Conservation (phyloP, 495 filamentous ascomycete species). For the Trichoderma asperelloides region DNA sequence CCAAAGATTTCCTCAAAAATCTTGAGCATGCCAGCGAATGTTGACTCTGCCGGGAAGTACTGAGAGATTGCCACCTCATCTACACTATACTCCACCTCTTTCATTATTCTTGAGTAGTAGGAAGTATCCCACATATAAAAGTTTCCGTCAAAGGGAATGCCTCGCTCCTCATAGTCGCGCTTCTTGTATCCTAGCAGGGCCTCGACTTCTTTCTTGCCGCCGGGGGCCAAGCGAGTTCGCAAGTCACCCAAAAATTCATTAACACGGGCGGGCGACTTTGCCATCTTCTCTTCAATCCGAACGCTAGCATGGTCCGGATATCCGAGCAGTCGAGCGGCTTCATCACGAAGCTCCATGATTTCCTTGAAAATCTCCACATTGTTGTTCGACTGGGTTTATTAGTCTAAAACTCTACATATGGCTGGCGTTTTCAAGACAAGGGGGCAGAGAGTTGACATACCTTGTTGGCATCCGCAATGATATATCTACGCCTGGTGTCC, state of each 20-base stretch:
- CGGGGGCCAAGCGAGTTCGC: conserved; percentile 60
- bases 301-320: conserved; percentile 91
- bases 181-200: conserved; percentile 72
- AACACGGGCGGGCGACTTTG: conserved; percentile 81
- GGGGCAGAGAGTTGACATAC: conserved; percentile 17
- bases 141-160: conserved; percentile 52
- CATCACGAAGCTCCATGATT: conserved; percentile 79
- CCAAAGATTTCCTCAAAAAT: conserved; percentile 95
- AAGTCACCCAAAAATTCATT: conserved; percentile 77
- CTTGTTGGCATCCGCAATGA: conserved; percentile 52
- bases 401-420: conserved; percentile 5
- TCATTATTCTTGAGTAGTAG: conserved; percentile 83
- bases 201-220: conserved; percentile 67
- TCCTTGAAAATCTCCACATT: conserved; percentile 84
- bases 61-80: conserved; percentile 86
- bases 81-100: conserved; percentile 81
- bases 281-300: conserved; percentile 94
- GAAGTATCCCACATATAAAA: conserved; percentile 87
- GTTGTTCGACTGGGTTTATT: conserved; percentile 60
- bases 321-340: conserved; percentile 81
- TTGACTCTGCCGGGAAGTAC: conserved; percentile 83
- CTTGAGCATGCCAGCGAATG: conserved; percentile 80
- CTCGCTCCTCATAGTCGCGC: conserved; percentile 52
- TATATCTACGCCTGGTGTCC: conserved; percentile 45
- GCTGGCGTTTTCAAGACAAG: neutral